phyloP scores from a whole-genome alignment of 768 basidiomycete species.

The Phylloporus sp. region DNA sequence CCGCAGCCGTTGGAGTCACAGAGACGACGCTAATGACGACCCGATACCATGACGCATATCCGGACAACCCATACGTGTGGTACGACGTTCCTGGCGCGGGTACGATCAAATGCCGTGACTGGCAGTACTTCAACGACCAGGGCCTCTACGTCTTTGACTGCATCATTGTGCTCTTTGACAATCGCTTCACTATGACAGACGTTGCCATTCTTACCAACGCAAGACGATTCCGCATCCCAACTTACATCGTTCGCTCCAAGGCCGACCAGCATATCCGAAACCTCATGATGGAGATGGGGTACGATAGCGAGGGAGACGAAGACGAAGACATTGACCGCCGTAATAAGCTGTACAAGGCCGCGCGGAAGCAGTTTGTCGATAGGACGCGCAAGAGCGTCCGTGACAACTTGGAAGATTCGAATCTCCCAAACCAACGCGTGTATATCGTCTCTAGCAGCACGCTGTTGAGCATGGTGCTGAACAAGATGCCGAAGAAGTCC shows the following conservation, averaged over 20 bases:
- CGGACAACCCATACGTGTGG: constrained; percentile 26
- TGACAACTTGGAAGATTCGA: constrained; percentile 15
- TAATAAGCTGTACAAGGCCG: constrained; percentile 8
- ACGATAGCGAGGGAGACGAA: constrained; percentile 15
- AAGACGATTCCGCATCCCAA: constrained; percentile 30
- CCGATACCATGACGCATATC: constrained; percentile 25
- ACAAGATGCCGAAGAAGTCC: constrained; percentile 13
- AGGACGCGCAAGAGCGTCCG: constrained; percentile 19
- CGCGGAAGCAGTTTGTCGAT: constrained; percentile 21
- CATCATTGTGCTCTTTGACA: constrained; percentile 32
- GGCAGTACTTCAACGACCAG: constrained; percentile 36
- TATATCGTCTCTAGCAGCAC: constrained; percentile 25
- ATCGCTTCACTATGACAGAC: constrained; percentile 34
- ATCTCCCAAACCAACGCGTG: constrained; percentile 21
- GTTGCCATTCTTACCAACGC: constrained; percentile 32
- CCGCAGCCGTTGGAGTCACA: constrained; percentile 28
- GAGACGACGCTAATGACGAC: constrained; percentile 28
- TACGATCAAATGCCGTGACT: constrained; percentile 29
- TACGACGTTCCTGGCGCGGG: constrained; percentile 37
- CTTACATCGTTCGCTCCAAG: constrained; percentile 36
- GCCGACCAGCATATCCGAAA: constrained; percentile 32
- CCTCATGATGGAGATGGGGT: constrained; percentile 19
- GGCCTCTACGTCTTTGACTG: constrained; percentile 36
- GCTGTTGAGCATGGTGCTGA: constrained; percentile 9
- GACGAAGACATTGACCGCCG: not conserved